Percentiles rank a stretch among this genome's conserved stretches.
Evolutionary conservation across 305 asterid species (phyloP).

Genomic region (Fraxinus ornus): DNA sequence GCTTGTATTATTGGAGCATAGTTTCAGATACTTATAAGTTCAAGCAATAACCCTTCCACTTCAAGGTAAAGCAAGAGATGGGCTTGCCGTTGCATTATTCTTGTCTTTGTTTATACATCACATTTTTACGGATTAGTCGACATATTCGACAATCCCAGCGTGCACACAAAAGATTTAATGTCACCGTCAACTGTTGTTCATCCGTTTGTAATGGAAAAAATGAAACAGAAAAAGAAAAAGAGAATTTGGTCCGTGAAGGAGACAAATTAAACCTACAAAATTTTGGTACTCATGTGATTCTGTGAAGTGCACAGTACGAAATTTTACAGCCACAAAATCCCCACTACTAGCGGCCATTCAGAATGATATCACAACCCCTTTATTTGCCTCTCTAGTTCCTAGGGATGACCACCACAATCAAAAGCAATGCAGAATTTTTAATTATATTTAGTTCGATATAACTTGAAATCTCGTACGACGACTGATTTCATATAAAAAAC

Average conservation of each 20-base stretch:
- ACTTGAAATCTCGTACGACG: too few species aligned
- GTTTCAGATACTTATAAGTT: not conserved
- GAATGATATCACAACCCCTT: not conserved
- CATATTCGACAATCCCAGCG: not conserved
- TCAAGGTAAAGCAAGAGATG: not conserved
- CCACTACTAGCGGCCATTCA: not conserved
- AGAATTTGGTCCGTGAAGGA: not conserved
- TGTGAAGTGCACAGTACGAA: not conserved
- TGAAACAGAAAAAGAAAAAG: not conserved
- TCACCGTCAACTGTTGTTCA: not conserved
- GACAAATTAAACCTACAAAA: not conserved
- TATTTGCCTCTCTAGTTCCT: not conserved
- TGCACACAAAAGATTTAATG: not conserved
- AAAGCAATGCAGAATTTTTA: not conserved
- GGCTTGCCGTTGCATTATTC: not conserved
- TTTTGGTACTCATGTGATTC: not conserved
- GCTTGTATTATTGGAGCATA: not conserved
- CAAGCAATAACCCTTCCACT: not conserved
- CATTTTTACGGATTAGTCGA: not conserved
- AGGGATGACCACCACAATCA: not conserved
- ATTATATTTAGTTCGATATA: too few species aligned
- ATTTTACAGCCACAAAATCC: not conserved
- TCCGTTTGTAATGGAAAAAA: not conserved
- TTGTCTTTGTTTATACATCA: not conserved
- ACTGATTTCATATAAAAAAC: too few species aligned